A percentile compares a stretch with the other conserved stretches of the same genome.
These are phyloP conservation scores for Cryptomeria japonica DNA, from an alignment of 75 land plant species.

Conservation along the genomic window DNA sequence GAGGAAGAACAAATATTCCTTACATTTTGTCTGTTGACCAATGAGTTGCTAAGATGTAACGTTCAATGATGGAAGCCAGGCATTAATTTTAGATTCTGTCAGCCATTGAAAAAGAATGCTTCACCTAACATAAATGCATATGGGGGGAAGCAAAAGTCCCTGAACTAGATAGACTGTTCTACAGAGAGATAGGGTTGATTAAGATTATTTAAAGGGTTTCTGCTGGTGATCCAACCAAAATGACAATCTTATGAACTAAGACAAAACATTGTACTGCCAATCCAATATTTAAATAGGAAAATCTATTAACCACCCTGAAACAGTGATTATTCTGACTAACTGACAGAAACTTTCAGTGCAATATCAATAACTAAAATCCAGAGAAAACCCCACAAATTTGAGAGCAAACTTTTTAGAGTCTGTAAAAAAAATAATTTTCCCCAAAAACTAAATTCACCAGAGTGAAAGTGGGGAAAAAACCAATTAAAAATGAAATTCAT, in stretches of 20 bases:
- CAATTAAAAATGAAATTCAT: neutral
- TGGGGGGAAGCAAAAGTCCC: neutral
- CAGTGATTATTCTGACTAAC: neutral
- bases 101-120: neutral
- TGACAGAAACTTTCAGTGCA: neutral
- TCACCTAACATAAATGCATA: neutral
- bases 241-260: neutral
- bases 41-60: neutral
- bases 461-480: neutral
- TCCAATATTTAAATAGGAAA: neutral
- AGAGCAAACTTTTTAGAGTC: neutral
- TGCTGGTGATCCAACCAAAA: neutral
- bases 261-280: neutral
- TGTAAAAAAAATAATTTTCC: neutral
- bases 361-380: neutral
- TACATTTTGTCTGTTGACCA: neutral
- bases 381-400: neutral
- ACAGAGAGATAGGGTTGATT: no score
- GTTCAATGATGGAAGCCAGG: neutral
- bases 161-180: neutral
- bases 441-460: neutral
- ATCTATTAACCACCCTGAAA: neutral
- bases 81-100: neutral
- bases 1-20: neutral
- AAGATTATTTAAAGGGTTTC: neutral